These are phyloP conservation scores for Fusarium piperis DNA, from an alignment of 2,329 filamentous ascomycete genomes.

Conservation along the genomic window DNA sequence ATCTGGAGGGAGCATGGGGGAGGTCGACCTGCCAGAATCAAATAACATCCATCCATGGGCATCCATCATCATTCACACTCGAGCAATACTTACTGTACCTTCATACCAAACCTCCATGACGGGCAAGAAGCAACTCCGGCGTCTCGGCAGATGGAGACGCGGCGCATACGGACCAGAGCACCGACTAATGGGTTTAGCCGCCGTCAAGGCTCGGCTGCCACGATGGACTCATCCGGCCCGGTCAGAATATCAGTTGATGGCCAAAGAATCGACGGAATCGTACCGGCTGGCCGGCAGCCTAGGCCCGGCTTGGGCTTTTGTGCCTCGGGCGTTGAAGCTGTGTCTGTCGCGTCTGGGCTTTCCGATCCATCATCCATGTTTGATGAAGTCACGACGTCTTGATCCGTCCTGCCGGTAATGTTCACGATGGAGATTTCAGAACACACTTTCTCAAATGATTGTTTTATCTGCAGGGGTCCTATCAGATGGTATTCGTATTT, in stretches of 20 bases:
- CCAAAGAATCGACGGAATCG: conserved; percentile 4
- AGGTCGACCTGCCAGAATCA: conserved; percentile 17
- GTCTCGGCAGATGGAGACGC: conserved; percentile 1
- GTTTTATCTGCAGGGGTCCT: background rate
- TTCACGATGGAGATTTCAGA: conserved; percentile 1
- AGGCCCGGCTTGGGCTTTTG: background rate
- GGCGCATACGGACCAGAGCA: background rate
- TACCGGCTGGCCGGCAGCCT: conserved; percentile 6
- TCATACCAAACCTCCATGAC: background rate
- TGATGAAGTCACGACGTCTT: conserved; percentile 1
- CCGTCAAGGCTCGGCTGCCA: background rate
- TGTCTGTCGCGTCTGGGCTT: background rate
- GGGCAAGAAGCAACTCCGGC: background rate
- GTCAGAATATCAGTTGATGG: conserved; percentile 9
- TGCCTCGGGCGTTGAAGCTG: conserved; percentile 8
- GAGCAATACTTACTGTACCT: background rate
- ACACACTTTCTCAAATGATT: background rate
- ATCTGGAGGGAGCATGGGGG: conserved; percentile 14
- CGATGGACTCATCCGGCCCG: background rate
- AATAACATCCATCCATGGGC: background rate
- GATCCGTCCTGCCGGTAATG: conserved; percentile 2
- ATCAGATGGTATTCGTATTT: background rate
- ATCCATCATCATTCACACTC: background rate
- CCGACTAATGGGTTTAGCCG: background rate
- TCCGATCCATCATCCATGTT: background rate